Evolutionary conservation across 1,139 yeast genomes (phyloP).

Genomic region (Debaryomycetaceae sp.): DNA sequence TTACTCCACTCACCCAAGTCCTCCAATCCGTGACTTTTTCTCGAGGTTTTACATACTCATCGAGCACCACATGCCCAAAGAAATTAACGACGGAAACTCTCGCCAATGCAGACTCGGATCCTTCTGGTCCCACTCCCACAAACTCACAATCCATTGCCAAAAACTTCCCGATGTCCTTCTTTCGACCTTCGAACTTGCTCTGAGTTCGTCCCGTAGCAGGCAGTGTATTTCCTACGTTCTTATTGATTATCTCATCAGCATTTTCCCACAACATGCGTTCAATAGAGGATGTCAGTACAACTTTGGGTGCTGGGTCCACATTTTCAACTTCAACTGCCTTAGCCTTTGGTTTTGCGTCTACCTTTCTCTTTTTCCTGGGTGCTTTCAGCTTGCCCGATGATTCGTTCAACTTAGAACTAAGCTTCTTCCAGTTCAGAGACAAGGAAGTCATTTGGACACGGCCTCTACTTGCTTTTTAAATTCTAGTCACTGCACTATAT

Average conservation of each 20-base stretch:
- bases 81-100: slow-evolving; percentile 84
- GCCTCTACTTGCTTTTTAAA: not conserved
- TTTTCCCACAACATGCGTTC: slow-evolving; percentile 29
- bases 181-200: slow-evolving; percentile 16
- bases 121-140: slow-evolving; percentile 83
- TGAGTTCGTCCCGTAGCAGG: slow-evolving; percentile 2
- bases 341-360: not conserved
- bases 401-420: slow-evolving; percentile 20
- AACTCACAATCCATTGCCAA: slow-evolving; percentile 91
- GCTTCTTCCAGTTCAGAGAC: slow-evolving; percentile 37
- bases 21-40: slow-evolving; percentile 86
- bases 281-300: slow-evolving; percentile 12
- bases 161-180: slow-evolving; percentile 58
- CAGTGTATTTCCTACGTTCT: slow-evolving; percentile 11
- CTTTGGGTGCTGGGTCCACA: not conserved
- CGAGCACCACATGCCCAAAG: slow-evolving; percentile 69
- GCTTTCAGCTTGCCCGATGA: slow-evolving; percentile 1
- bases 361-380: slow-evolving; percentile 2
- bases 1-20: slow-evolving; percentile 90
- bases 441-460: slow-evolving; percentile 13
- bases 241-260: slow-evolving; percentile 19
- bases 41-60: slow-evolving; percentile 69
- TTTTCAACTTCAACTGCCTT: not conserved
- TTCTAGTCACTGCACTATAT: not conserved
- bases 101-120: slow-evolving; percentile 69